Conservation (phyloP, 176 grass and related monocot species). For the Stipa capillata region DNA sequence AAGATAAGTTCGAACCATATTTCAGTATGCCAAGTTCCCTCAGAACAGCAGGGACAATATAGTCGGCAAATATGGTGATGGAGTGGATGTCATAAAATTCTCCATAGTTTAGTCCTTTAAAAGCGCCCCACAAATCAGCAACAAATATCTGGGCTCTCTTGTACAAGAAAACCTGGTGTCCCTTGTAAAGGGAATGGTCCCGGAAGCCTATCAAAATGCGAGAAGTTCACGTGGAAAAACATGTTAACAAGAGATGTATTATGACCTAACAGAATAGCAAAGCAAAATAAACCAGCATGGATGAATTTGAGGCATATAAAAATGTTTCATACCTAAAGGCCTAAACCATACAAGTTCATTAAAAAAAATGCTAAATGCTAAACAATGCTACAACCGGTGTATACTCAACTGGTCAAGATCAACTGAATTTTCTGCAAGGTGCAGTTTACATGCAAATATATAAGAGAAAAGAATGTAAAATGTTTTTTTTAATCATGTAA, state of each 20-base stretch:
- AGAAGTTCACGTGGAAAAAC: not conserved
- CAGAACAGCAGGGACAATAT: slow-evolving; percentile 77
- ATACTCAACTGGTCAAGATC: not conserved
- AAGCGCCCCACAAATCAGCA: slow-evolving; percentile 91
- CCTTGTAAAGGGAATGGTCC: slow-evolving; percentile 94
- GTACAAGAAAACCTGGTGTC: slow-evolving; percentile 86
- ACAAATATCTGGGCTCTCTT: slow-evolving; percentile 98
- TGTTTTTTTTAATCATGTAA: too few species aligned
- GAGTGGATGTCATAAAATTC: slow-evolving; percentile 65
- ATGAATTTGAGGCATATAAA: not conserved
- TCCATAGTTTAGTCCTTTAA: slow-evolving; percentile 70
- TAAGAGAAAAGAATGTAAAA: not conserved
- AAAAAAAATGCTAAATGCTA: not conserved
- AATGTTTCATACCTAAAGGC: not conserved
- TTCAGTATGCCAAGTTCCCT: slow-evolving; percentile 84
- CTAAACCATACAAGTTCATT: not conserved
- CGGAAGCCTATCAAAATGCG: slow-evolving; percentile 56
- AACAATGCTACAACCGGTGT: not conserved
- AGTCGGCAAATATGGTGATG: slow-evolving; percentile 93
- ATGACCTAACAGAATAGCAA: not conserved
- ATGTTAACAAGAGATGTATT: not conserved
- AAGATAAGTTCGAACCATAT: slow-evolving; percentile 60
- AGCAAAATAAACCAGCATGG: not conserved
- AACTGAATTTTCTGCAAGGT: not conserved
- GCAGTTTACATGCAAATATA: not conserved